phyloP scores from a whole-genome alignment of 306 rosid genomes.

The Glycine soja region DNA sequence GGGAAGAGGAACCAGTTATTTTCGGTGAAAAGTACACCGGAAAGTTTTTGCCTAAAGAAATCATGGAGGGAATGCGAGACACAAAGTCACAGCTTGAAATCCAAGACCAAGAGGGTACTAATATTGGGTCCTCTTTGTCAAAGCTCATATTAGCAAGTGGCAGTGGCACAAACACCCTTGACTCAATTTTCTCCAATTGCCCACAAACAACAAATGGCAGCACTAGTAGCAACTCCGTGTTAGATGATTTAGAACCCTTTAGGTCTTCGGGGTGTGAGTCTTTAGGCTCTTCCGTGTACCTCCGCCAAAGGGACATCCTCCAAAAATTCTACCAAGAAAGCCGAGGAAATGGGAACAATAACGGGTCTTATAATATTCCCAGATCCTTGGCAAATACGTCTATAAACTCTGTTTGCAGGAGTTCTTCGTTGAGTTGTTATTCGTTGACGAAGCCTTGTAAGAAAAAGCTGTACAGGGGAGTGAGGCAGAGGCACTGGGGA shows the following conservation, averaged over 20 bases:
- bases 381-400: neutral
- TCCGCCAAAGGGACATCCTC: slow-evolving; percentile 76
- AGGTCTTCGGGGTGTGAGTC: slow-evolving; percentile 54
- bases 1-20: too few relatives aligned
- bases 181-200: slow-evolving; percentile 80
- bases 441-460: slow-evolving; percentile 44
- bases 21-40: too few relatives aligned
- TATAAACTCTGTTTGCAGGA: too few relatives aligned
- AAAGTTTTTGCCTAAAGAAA: neutral
- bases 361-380: neutral
- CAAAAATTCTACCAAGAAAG: slow-evolving; percentile 69
- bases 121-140: slow-evolving; percentile 67
- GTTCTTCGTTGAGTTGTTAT: too few relatives aligned
- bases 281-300: slow-evolving; percentile 82
- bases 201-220: slow-evolving; percentile 24
- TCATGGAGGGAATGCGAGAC: slow-evolving; percentile 57
- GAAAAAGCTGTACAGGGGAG: slow-evolving; percentile 94
- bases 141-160: slow-evolving; percentile 64
- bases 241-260: slow-evolving; percentile 49
- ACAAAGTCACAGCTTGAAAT: slow-evolving; percentile 34
- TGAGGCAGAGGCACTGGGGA: slow-evolving; percentile 99
- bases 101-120: slow-evolving; percentile 11
- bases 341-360: slow-evolving; percentile 17
- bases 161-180: slow-evolving; percentile 70
- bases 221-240: slow-evolving; percentile 28